Conservation (phyloP, 2,329 filamentous ascomycete species). For the Diaporthe destruens region DNA sequence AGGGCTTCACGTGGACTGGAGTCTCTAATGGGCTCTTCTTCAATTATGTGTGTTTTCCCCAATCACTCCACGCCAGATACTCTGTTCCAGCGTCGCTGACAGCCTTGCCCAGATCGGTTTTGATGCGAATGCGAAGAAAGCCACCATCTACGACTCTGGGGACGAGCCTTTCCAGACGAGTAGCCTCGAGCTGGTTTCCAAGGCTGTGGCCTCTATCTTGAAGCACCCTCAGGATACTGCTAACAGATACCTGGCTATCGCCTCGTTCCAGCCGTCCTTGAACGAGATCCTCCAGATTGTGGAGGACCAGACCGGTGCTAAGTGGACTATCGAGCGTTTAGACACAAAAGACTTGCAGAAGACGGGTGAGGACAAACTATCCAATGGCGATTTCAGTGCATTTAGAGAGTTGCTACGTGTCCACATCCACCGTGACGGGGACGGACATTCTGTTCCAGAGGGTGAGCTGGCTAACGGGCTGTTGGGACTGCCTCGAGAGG, state of each 20-base stretch:
- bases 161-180: conserved; percentile 63
- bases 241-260: conserved; percentile 69
- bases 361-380: conserved; percentile 57
- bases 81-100: background rate
- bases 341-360: conserved; percentile 52
- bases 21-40: conserved; percentile 71
- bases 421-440: conserved; percentile 53
- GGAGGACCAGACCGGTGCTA: conserved; percentile 64
- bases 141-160: conserved; percentile 69
- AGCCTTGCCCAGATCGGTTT: conserved; percentile 63
- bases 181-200: conserved; percentile 64
- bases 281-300: conserved; percentile 66
- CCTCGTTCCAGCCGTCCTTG: conserved; percentile 69
- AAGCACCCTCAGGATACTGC: conserved; percentile 62
- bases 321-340: conserved; percentile 61
- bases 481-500: conserved; percentile 47
- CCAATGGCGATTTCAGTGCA: conserved; percentile 54
- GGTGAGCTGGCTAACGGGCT: conserved; percentile 45
- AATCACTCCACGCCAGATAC: background rate
- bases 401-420: conserved; percentile 48
- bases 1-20: conserved; percentile 69
- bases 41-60: conserved; percentile 62
- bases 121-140: conserved; percentile 61
- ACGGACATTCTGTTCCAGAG: conserved; percentile 47
- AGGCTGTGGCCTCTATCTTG: conserved; percentile 64